Percentiles rank a stretch among this genome's conserved stretches.
These are phyloP conservation scores for Beauveria scarabaeidicola DNA, from an alignment of 2,329 filamentous ascomycete species.

Conservation along the genomic window DNA sequence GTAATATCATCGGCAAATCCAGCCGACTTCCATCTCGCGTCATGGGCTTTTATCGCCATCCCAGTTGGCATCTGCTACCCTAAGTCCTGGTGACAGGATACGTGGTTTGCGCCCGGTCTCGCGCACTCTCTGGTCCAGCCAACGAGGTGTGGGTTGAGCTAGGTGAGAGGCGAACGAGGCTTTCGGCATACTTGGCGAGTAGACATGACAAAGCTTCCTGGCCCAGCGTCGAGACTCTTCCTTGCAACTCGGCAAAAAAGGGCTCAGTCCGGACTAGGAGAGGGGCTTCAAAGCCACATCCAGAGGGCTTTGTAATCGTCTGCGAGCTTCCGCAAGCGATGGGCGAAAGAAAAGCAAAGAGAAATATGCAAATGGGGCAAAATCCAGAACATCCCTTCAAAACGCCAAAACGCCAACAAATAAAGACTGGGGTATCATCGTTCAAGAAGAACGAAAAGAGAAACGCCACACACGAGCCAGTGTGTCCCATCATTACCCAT, in stretches of 20 bases:
- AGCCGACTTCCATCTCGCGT: conserved; percentile 12
- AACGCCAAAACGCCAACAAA: neutral
- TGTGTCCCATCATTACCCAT: neutral
- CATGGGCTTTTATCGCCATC: conserved; percentile 14
- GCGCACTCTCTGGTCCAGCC: neutral
- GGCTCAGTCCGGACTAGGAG: neutral
- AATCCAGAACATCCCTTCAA: neutral
- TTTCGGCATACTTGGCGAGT: neutral
- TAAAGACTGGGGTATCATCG: conserved; percentile 1
- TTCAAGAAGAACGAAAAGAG: neutral
- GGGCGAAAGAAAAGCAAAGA: neutral
- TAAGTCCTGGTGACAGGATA: conserved; percentile 8
- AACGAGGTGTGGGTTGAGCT: neutral
- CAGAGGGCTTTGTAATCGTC: neutral
- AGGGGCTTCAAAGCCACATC: neutral
- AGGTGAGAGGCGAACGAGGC: neutral
- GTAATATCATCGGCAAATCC: conserved; percentile 12
- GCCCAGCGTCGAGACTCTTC: neutral
- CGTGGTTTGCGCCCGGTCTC: neutral
- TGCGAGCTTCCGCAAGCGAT: neutral
- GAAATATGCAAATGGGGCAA: neutral
- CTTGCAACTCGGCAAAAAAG: neutral
- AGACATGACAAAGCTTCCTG: neutral
- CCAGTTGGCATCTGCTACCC: conserved; percentile 13
- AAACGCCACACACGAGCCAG: neutral